Evolutionary conservation across 1,284 basidiomycete genomes (phyloP).

Genomic region (Ceratobasidium sp.): DNA sequence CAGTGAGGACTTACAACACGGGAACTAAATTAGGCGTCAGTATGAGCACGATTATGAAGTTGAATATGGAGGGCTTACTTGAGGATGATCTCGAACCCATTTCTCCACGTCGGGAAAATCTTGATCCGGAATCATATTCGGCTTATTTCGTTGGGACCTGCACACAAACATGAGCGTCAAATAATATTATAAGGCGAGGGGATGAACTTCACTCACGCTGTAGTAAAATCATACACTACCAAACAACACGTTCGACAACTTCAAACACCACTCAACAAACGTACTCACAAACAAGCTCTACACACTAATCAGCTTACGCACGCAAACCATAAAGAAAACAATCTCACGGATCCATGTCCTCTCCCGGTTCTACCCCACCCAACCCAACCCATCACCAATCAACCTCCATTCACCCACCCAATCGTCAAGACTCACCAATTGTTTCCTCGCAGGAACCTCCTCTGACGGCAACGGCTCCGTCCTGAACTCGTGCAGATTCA

Average conservation of each 20-base stretch:
- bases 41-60: neutral
- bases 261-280: neutral
- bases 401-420: neutral
- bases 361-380: conserved; percentile 45
- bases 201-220: conserved; percentile 23
- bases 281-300: conserved; percentile 42
- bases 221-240: conserved; percentile 39
- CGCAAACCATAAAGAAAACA: neutral
- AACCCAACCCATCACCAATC: neutral
- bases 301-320: too few relatives aligned
- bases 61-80: neutral
- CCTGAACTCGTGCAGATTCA: conserved; percentile 51
- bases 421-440: conserved; percentile 42
- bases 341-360: conserved; percentile 50
- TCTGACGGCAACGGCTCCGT: conserved; percentile 50
- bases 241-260: neutral
- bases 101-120: conserved; percentile 29
- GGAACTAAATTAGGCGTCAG: conserved; percentile 12
- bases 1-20: conserved; percentile 22
- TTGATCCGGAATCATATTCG: conserved; percentile 36
- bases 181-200: neutral
- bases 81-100: conserved; percentile 33
- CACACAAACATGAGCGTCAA: neutral
- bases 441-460: conserved; percentile 48
- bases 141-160: conserved; percentile 40